Evolutionary conservation across 116 monocot genomes (phyloP).

Genomic region (Iris pallida): DNA sequence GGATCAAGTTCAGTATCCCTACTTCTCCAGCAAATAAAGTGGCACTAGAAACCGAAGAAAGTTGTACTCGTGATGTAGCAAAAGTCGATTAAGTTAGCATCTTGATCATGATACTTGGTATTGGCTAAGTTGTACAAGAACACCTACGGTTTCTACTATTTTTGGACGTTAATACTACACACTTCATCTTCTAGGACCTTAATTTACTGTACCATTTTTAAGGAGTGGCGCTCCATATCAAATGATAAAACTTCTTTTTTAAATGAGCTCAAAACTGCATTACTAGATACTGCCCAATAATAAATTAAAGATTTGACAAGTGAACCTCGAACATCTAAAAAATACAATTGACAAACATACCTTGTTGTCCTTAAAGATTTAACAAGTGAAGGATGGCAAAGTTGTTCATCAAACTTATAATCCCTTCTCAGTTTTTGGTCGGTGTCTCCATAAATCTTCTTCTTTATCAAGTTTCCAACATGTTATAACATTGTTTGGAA

Average conservation of each 20-base stretch:
- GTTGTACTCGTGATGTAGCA: slow-evolving; percentile 25
- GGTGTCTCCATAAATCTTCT: slow-evolving; percentile 78
- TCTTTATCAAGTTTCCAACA: slow-evolving; percentile 98
- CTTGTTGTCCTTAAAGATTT: slow-evolving; percentile 18
- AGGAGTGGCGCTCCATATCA: too few relatives aligned
- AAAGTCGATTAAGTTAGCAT: too few relatives aligned
- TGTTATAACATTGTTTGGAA: slow-evolving; percentile 64
- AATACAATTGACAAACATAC: background rate
- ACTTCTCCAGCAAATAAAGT: slow-evolving; percentile 90
- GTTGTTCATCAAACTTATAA: slow-evolving; percentile 82
- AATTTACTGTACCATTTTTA: too few relatives aligned
- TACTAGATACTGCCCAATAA: too few relatives aligned
- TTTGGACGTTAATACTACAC: too few relatives aligned
- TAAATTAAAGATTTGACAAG: too few relatives aligned
- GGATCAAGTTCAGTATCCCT: slow-evolving; percentile 82
- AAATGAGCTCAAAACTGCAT: too few relatives aligned
- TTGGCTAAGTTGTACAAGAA: too few relatives aligned
- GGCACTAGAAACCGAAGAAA: slow-evolving; percentile 73
- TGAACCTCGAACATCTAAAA: slow-evolving; percentile 57
- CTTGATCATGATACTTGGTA: too few relatives aligned
- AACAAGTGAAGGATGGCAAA: slow-evolving; percentile 84
- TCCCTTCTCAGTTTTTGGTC: slow-evolving; percentile 85
- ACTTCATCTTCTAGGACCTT: too few relatives aligned
- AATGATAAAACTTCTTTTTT: too few relatives aligned
- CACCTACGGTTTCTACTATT: too few relatives aligned